Evolutionary conservation across 352 stramenopile genomes (phyloP).

Genomic region (Elongisporangium anandrum): DNA sequence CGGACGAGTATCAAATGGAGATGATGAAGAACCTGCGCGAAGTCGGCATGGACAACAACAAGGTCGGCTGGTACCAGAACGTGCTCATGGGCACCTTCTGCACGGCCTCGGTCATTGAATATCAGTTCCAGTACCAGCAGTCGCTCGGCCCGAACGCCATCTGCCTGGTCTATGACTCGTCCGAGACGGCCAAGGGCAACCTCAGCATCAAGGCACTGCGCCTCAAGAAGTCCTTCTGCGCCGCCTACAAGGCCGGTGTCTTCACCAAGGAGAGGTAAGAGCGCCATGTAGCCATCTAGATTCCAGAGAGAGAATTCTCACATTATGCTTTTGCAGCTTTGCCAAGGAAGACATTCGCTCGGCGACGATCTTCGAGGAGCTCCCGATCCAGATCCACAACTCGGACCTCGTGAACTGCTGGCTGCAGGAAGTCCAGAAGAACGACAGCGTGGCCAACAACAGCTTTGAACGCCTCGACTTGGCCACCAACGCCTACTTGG

Average conservation of each 20-base stretch:
- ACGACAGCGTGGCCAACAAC: conserved; percentile 62
- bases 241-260: conserved; percentile 83
- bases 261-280: conserved; percentile 73
- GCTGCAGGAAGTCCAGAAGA: conserved; percentile 80
- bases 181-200: conserved; percentile 93
- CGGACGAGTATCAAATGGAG: conserved; percentile 96
- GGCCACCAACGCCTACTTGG: conserved; percentile 92
- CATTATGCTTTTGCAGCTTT: conserved; percentile 28
- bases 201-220: conserved; percentile 95
- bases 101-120: conserved; percentile 91
- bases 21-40: conserved; percentile 99
- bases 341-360: conserved; percentile 81
- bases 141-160: conserved; percentile 96
- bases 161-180: conserved; percentile 97
- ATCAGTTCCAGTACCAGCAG: conserved; percentile 96
- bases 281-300: not conserved
- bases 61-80: conserved; percentile 98
- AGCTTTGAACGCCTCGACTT: conserved; percentile 96
- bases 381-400: conserved; percentile 96
- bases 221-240: conserved; percentile 93
- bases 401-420: conserved; percentile 93
- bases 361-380: conserved; percentile 92
- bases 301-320: not conserved
- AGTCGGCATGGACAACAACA: conserved; percentile 99
- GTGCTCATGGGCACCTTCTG: conserved; percentile 97